Evolutionary conservation across 2,329 filamentous ascomycete genomes (phyloP).

Genomic region (Coccinonectria pachysandricola): DNA sequence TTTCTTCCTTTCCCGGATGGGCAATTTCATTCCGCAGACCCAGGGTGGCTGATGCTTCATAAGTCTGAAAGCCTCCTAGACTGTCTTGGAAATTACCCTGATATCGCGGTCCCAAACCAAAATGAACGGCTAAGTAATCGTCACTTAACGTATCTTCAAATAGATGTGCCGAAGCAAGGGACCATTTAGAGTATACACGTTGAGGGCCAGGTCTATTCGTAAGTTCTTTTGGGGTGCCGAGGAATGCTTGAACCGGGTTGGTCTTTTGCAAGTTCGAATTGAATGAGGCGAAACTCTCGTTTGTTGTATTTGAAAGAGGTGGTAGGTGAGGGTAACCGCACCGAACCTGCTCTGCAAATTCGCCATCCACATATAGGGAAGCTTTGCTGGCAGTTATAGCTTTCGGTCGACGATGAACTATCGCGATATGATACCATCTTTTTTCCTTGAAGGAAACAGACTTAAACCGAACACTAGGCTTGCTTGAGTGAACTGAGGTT

Average conservation of each 20-base stretch:
- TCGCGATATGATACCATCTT: slow-evolving; percentile 85
- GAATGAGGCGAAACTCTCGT: slow-evolving; percentile 62
- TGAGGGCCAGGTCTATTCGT: slow-evolving; percentile 65
- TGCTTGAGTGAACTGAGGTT: slow-evolving; percentile 77
- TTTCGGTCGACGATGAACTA: slow-evolving; percentile 74
- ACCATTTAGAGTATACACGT: slow-evolving; percentile 71
- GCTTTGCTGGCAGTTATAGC: slow-evolving; percentile 70
- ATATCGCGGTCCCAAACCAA: slow-evolving; percentile 80
- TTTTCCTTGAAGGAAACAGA: slow-evolving; percentile 64
- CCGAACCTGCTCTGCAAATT: slow-evolving; percentile 86
- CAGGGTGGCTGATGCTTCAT: slow-evolving; percentile 80
- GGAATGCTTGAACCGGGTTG: slow-evolving; percentile 76
- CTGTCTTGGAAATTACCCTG: slow-evolving; percentile 96
- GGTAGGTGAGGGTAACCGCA: slow-evolving; percentile 78
- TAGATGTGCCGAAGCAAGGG: slow-evolving; percentile 78
- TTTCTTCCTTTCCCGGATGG: slow-evolving; percentile 80
- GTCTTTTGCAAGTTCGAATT: slow-evolving; percentile 46
- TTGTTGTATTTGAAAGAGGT: slow-evolving; percentile 49
- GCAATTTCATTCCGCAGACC: slow-evolving; percentile 86
- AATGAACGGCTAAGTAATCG: slow-evolving; percentile 83
- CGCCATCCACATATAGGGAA: slow-evolving; percentile 81
- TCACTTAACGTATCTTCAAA: slow-evolving; percentile 84
- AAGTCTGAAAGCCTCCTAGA: slow-evolving; percentile 91
- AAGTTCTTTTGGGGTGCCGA: slow-evolving; percentile 85
- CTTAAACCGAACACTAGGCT: slow-evolving; percentile 90